Evolutionary conservation across 2,329 filamentous ascomycete species (phyloP).

Genomic region (Rhexocercosporidium sp.): DNA sequence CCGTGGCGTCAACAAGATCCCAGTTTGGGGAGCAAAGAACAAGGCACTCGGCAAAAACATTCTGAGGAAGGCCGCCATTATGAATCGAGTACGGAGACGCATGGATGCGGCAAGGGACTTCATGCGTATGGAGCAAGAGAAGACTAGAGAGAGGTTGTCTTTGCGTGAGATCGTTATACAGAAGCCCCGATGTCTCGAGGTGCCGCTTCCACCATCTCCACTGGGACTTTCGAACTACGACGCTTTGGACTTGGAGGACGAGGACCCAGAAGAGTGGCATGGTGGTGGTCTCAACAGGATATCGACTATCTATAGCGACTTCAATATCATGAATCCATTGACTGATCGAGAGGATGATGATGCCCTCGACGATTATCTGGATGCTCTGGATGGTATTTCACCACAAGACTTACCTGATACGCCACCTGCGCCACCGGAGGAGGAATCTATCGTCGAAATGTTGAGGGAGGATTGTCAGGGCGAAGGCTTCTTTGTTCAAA

Average conservation of each 20-base stretch:
- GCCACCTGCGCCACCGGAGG: slow-evolving; percentile 34
- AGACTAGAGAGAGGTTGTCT: slow-evolving; percentile 29
- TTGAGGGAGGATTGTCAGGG: slow-evolving; percentile 38
- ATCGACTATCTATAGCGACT: slow-evolving; percentile 41
- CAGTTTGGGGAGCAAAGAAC: slow-evolving; percentile 51
- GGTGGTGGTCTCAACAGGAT: slow-evolving; percentile 26
- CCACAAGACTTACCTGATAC: slow-evolving; percentile 37
- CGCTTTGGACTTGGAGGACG: slow-evolving; percentile 43
- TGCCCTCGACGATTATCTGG: slow-evolving; percentile 39
- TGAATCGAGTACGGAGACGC: slow-evolving; percentile 63
- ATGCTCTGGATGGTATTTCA: slow-evolving; percentile 42
- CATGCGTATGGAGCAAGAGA: slow-evolving; percentile 35
- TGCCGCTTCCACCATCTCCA: slow-evolving; percentile 39
- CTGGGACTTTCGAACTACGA: slow-evolving; percentile 44
- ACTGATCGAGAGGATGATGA: slow-evolving; percentile 33
- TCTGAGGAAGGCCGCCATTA: slow-evolving; percentile 68
- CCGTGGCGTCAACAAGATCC: slow-evolving; percentile 54
- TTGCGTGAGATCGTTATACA: slow-evolving; percentile 37
- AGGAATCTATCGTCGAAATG: slow-evolving; percentile 40
- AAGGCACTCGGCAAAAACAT: slow-evolving; percentile 53
- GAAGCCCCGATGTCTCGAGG: slow-evolving; percentile 36
- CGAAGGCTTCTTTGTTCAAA: slow-evolving; percentile 36
- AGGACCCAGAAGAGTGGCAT: slow-evolving; percentile 29
- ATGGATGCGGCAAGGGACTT: slow-evolving; percentile 44
- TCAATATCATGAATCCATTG: slow-evolving; percentile 41